Evolutionary conservation across 208 protist genomes (phyloP), one percentile per base, ranked within the genome.

Genomic region (Trypanosoma mega): DNA sequence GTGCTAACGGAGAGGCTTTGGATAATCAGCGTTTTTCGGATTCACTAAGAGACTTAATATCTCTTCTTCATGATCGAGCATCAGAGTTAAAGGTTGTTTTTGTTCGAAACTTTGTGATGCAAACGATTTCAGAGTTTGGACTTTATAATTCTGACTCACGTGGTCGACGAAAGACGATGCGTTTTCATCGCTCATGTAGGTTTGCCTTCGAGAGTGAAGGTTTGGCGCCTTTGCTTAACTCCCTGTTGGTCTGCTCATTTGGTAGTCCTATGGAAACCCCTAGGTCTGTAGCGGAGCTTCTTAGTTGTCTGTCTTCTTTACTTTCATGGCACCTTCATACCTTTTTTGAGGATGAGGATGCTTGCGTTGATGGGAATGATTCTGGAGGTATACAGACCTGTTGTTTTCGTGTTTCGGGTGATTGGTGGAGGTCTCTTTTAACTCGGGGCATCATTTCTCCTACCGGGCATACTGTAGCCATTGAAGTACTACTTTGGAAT

Each of bases 281-380:
- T 5, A 54, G 12, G 16, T 49, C 64, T 5, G 26, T 81, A 26
- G 71, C 79, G 29, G 61, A 68, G 9, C 76, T 74, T 11, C 48
- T 88, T 11, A 27, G 20, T 11, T 70, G 68, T 7, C 54, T 90
- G 11, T 33, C 66, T 14, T 63, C 80, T 20, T 74, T 77, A 55
- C 51, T 92, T n/a, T 79, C 85, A n/a, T 94, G 88, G 88, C 71
- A 75, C 0, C 39, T 52, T 49, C 85, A 94, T 46, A 58, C 63
- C 24, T 92, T 85, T 51, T 89, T 94, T 72, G 88, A 92, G 26
- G 82, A 91, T 52, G 82, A 94, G 29, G 60, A 61, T 0, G 53
- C 72, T 2, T 44, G 63, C 0, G 75, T 87, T 41, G 83, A 90
- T 52, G 68, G n/a, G n/a, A n/a, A n/a, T n/a, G n/a, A n/a, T n/a